A percentile compares a stretch with the other conserved stretches of the same genome.
phyloP scores from a whole-genome alignment of 306 rosid species.

The Prunus persica region DNA sequence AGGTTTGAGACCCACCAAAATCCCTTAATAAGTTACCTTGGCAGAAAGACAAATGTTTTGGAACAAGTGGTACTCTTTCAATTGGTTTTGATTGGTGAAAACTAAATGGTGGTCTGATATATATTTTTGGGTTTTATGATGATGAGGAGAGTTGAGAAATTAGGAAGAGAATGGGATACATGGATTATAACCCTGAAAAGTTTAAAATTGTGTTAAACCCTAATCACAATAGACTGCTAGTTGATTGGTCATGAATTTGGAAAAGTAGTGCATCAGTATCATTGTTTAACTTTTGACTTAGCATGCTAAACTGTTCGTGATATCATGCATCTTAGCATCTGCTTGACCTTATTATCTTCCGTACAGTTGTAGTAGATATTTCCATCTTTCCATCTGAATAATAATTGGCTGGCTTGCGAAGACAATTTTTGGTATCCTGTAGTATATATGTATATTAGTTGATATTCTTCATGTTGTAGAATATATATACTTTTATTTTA shows the following conservation, averaged over 20 bases:
- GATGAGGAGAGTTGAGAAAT: neutral
- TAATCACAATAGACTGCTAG: neutral
- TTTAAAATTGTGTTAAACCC: neutral
- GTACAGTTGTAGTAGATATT: too few relatives aligned
- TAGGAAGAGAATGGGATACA: neutral
- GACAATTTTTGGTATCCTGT: too few relatives aligned
- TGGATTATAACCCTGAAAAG: neutral
- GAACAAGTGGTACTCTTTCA: neutral
- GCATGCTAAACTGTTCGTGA: too few relatives aligned
- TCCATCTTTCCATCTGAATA: too few relatives aligned
- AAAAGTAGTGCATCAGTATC: too few relatives aligned
- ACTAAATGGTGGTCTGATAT: neutral
- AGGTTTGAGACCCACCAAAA: neutral
- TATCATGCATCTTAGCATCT: too few relatives aligned
- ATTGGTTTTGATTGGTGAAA: neutral
- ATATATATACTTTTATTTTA: too few relatives aligned
- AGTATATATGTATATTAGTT: too few relatives aligned
- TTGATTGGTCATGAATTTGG: neutral
- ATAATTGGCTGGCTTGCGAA: too few relatives aligned
- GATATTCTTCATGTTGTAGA: too few relatives aligned
- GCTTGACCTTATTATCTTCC: too few relatives aligned
- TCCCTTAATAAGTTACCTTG: neutral
- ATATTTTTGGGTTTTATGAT: neutral
- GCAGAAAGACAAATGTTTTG: neutral
- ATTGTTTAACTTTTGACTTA: too few relatives aligned